A percentile compares a stretch with the other conserved stretches of the same genome.
Conservation (phyloP, 2,329 filamentous ascomycete species). For the Scleromitrula shiraiana region DNA sequence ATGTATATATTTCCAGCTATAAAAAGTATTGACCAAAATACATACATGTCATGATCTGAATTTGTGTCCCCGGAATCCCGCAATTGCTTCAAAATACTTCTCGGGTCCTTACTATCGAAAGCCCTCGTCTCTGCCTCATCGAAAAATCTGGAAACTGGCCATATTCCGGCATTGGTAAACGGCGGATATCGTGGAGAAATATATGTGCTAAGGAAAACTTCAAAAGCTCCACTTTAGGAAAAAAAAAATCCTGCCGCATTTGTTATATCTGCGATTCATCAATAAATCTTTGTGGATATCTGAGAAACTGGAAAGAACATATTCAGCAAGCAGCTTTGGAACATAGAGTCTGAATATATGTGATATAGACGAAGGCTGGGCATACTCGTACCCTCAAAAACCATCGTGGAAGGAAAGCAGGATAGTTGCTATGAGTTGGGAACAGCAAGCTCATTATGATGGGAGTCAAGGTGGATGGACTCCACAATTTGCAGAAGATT, state of each 20-base stretch:
- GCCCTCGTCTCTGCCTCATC: not conserved
- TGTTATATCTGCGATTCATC: not conserved
- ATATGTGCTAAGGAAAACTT: conserved; percentile 7
- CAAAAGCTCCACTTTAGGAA: conserved; percentile 5
- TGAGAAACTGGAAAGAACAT: not conserved
- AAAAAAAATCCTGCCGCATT: conserved; percentile 5
- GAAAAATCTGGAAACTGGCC: not conserved
- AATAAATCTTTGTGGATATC: not conserved
- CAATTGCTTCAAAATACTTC: conserved; percentile 7
- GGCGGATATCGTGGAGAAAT: conserved; percentile 4
- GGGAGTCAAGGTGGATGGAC: conserved; percentile 45
- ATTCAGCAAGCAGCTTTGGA: not conserved
- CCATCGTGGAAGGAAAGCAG: conserved; percentile 2
- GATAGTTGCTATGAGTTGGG: conserved; percentile 56
- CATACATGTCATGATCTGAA: conserved; percentile 18
- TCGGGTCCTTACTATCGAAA: conserved; percentile 4
- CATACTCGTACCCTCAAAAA: not conserved
- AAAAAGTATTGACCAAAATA: conserved; percentile 3
- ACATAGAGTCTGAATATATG: conserved; percentile 4
- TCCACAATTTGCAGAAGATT: conserved; percentile 56
- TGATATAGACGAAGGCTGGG: conserved; percentile 3
- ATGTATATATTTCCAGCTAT: conserved; percentile 2
- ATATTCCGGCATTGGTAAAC: not conserved
- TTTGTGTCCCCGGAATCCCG: conserved; percentile 10
- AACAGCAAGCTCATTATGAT: conserved; percentile 44